Evolutionary conservation across 768 basidiomycete genomes (phyloP), one percentile per base, ranked within the genome.

Genomic region (Lenzites betulinus): DNA sequence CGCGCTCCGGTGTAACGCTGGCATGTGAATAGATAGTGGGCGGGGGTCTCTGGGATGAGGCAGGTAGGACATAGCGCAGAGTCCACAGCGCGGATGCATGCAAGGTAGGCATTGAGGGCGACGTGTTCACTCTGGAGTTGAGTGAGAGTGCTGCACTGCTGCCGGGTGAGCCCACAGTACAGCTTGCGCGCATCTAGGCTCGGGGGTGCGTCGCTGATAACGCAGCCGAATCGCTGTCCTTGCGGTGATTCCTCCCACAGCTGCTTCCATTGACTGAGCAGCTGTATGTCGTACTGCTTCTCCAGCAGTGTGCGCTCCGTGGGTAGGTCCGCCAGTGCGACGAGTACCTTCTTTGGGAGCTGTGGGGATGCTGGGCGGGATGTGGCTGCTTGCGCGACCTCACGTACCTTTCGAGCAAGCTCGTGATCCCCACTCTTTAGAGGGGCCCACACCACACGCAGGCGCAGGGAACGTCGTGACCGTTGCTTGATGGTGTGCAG

Each of bases 81-180:
- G 50, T 55, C 50, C 3, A 54, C 54, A 22, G 48, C 50, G 4
- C 55, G 35, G 23, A 67, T 65, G n/a, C 59, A 51, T 25, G 58
- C 47, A 1, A 69, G 70, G 66, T 75, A 68, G 5, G 65, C 50
- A 38, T 74, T 71, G 3, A 77, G 69, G 0, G 69, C 69, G 7
- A 59, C 54, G 58, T 77, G 76, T 1, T 70, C 70, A 1, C 70
- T 72, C 7, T 71, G 51, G 1, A 78, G 70, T 41, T 76, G 75
- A 36, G 70, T 59, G 11, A 75, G 60, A 2, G 70, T 15, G 55
- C 59, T 64, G 28, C 59, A 51, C 8, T 57, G 59, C 2, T n/a
- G 13, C 16, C 59, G 43, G 13, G 54, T 28, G 4, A 64, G 51
- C 1, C 22, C 25, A 2, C 23, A 23, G 22, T 58, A 55, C 13